Base-by-base conservation (phyloP, 768 basidiomycete genomes). In the Chalciporus pseudorubinellus region DNA sequence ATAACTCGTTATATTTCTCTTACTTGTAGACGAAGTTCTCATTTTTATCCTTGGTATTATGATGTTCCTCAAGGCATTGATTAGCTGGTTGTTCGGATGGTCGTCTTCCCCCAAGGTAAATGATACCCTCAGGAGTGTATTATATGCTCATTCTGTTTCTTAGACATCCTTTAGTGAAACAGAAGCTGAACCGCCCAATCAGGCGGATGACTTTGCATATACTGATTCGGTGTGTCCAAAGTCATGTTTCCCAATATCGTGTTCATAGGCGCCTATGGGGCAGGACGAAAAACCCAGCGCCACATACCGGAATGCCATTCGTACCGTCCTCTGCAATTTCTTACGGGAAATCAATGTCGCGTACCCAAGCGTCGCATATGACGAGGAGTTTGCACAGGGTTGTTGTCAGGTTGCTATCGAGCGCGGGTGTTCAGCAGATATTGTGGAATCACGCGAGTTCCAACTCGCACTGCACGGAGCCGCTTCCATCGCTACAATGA, bases 391-490 rank as follows among this genome's bases (percentile, higher is more conserved):
- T 50, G 43, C 50, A 2, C 42, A 50, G 19, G 36, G 50, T 6
- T 50, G 50, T 18, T 29, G 8, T 4, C 13, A 14, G 24, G 22
- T 45, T 16, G 34, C 42, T 14, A 9, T 50, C 14, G 43, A 50
- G 16, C 43, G 50, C 24, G 50, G 50, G 19, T 45, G 43, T 29
- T 43, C 50, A 28, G 2, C n/a, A 10, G 36, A 26, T 20, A 38
- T 50, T n/a, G n/a, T 28, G 3, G 33, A 44, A 9, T 50, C 50
- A n/a, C 43, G 11, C 16, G 50, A 50, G 29, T 45, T 50, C 13
- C 50, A 50, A 36, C 43, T 44, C 11, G 50, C 50, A 12, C 29
- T 50, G n/a, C 43, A 45, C 11, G 43, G 36, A 12, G 50, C 43
- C 10, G 50, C 28, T 24, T 20, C 43, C 18, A 50, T 50, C 14